These are phyloP conservation scores for Psilocybe sp. DNA, from an alignment of 768 basidiomycete genomes.

Conservation along the genomic window DNA sequence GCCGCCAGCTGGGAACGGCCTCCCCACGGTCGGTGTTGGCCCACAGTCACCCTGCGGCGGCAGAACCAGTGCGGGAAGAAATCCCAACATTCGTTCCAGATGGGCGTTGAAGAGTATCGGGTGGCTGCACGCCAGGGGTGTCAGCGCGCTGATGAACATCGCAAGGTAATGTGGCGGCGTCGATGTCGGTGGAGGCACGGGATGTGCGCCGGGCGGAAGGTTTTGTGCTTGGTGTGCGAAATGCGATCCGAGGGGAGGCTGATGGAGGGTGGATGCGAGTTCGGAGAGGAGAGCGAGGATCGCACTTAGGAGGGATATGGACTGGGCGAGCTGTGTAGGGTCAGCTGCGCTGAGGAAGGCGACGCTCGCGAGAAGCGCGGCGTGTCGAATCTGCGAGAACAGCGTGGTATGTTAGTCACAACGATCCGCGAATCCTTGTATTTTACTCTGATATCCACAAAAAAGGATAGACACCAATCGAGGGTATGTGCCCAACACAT, in stretches of 20 bases:
- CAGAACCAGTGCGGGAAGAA: slow-evolving; percentile 70
- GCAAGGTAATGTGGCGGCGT: slow-evolving; percentile 51
- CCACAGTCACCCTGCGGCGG: slow-evolving; percentile 46
- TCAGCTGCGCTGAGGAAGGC: slow-evolving; percentile 69
- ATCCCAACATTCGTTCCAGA: slow-evolving; percentile 61
- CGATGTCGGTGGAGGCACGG: slow-evolving; percentile 17
- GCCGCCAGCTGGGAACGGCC: slow-evolving; percentile 40
- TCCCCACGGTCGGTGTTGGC: slow-evolving; percentile 45
- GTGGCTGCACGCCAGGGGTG: slow-evolving; percentile 65
- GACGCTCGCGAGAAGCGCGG: slow-evolving; percentile 67
- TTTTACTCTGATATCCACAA: no score
- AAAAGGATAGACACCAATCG: no score
- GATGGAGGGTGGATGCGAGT: slow-evolving; percentile 38
- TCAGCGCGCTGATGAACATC: slow-evolving; percentile 64
- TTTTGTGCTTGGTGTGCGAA: slow-evolving; percentile 39
- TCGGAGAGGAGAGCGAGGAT: slow-evolving; percentile 74
- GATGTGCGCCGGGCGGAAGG: slow-evolving; percentile 21
- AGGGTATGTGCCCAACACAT: no score
- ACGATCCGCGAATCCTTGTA: no score
- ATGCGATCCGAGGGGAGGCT: slow-evolving; percentile 51
- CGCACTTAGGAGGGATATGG: slow-evolving; percentile 57
- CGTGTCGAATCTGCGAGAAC: slow-evolving; percentile 72
- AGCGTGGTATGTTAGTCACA: no score
- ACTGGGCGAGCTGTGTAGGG: slow-evolving; percentile 56
- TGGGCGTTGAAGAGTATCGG: slow-evolving; percentile 76